Evolutionary conservation across 441 rosid species (phyloP), one percentile per base, ranked within the genome.

Genomic region (Populus tomentosa): DNA sequence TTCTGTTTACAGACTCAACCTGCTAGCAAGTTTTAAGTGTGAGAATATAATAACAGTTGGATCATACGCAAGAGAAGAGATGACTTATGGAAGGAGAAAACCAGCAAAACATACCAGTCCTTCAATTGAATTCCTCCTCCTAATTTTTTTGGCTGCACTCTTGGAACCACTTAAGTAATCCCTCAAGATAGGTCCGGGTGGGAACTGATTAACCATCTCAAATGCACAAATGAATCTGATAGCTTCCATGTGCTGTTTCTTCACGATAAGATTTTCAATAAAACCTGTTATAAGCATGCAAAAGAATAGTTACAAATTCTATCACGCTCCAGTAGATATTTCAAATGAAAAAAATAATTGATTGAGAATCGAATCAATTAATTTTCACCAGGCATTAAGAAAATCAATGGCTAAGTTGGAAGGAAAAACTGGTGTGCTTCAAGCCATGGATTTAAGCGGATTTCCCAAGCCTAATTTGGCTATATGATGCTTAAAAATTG

Each of bases 221-320:
- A 88, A 81, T n/a, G 75, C 81, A 74, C 36, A 76, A 53, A 85
- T 82, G 76, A 80, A 86, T 35, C 76, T 67, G 71, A 88, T 71
- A 61, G 89, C 89, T 73, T 70, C 81, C 18, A 79, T 1, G 6
- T 73, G 63, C 80, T 80, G 64, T 77, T 81, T 78, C 75, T 78
- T 76, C 28, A 3, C 36, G 4, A 82, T 66, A 71, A 88, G 89
- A 30, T 77, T 74, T 79, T 62, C 68, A 75, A 88, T 77, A 71
- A 88, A 64, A 64, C 80, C 90, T 88, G 77, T 66, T 42, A 82
- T 28, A 28, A 28, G 30, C 23, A 69, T 8, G 62, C 14, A 20
- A 24, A 30, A 35, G 24, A 59, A 5, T 46, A n/a, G 42, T 35
- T 77, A 61, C 67, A 63, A 62, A n/a, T 23, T 42, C 8, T 30